These are phyloP conservation scores for Tricholoma flavovirens DNA, from an alignment of 768 basidiomycete genomes.

Conservation along the genomic window DNA sequence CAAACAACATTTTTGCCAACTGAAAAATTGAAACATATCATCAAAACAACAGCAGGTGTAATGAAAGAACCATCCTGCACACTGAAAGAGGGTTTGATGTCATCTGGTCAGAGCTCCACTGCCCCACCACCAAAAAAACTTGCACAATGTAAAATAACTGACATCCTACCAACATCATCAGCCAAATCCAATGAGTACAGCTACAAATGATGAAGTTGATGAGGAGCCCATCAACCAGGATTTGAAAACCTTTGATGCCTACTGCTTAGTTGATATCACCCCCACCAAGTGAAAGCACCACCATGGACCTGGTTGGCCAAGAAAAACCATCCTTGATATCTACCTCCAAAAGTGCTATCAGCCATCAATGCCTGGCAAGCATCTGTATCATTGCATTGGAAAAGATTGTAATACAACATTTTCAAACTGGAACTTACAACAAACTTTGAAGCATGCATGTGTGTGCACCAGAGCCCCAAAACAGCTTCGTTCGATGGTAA, in stretches of 20 bases:
- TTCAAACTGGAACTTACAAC: slow-evolving; percentile 1
- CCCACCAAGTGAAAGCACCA: not conserved
- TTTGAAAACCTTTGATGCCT: not conserved
- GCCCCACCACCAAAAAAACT: too few relatives aligned
- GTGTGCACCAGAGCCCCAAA: not conserved
- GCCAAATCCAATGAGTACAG: too few relatives aligned
- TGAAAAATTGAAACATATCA: too few relatives aligned
- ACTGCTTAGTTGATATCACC: not conserved
- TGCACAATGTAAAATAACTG: too few relatives aligned
- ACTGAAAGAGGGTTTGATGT: too few relatives aligned
- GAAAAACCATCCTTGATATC: not conserved
- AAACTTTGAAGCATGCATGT: not conserved
- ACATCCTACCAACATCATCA: too few relatives aligned
- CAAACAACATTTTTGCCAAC: not conserved
- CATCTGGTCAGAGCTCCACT: too few relatives aligned
- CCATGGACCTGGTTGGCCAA: not conserved
- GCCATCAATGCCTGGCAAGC: slow-evolving; percentile 5
- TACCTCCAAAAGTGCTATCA: slow-evolving; percentile 1
- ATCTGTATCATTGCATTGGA: slow-evolving; percentile 1
- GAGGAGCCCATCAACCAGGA: too few relatives aligned
- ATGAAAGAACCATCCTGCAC: too few relatives aligned
- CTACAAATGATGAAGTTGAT: too few relatives aligned
- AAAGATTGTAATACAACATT: not conserved
- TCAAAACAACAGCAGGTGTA: not conserved
- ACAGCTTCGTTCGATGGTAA: not conserved